These are phyloP conservation scores for Mitragyna speciosa DNA, from an alignment of 257 asterid species.

Conservation along the genomic window DNA sequence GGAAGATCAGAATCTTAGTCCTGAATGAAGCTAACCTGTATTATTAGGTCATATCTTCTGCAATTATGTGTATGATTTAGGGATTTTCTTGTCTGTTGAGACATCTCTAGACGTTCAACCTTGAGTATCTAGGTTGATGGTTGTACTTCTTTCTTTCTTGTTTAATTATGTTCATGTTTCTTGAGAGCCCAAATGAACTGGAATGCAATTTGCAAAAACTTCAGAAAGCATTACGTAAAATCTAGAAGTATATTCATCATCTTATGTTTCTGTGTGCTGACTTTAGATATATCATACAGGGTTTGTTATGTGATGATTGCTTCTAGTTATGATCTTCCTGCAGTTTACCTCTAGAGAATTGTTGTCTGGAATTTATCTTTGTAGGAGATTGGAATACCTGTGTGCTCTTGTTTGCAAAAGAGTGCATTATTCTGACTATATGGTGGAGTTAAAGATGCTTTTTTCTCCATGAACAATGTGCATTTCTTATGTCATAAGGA, in stretches of 20 bases:
- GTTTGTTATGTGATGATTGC: background rate
- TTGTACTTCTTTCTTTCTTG: background rate
- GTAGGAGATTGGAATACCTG: too few species aligned
- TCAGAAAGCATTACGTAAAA: background rate
- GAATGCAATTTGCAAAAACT: background rate
- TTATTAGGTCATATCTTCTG: constrained; percentile 29
- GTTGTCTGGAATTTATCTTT: too few species aligned
- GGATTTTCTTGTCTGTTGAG: constrained; percentile 1
- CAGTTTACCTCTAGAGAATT: background rate
- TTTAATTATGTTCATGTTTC: background rate
- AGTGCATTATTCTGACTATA: too few species aligned
- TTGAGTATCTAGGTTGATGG: background rate
- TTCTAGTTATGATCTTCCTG: background rate
- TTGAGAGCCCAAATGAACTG: constrained; percentile 3
- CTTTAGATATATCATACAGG: background rate
- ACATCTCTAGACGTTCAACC: constrained; percentile 5
- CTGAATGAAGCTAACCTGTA: constrained; percentile 19
- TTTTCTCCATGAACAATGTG: background rate
- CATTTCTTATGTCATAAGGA: too few species aligned
- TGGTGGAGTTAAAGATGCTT: background rate
- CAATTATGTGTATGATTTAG: constrained; percentile 26
- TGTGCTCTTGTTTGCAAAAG: too few species aligned
- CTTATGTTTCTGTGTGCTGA: background rate
- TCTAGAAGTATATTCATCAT: background rate
- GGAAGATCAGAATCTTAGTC: background rate